Percentiles rank a stretch among this genome's conserved stretches.
These are phyloP conservation scores for Dianthus caryophyllus DNA, from an alignment of 148 eudicot species.

Conservation along the genomic window DNA sequence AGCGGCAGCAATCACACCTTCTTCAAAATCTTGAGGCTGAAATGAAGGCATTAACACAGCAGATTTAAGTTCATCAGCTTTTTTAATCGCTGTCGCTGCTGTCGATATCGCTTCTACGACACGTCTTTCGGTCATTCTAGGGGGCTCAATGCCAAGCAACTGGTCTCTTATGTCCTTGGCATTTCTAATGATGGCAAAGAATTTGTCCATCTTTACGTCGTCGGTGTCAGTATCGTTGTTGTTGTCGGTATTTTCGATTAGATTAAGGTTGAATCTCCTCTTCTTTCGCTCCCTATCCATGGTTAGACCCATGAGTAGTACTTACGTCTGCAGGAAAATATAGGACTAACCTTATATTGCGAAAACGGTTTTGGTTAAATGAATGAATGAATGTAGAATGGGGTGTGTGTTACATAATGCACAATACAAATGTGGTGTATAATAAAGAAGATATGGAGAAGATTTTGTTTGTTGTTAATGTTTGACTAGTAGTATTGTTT, in stretches of 20 bases:
- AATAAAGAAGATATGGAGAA: neutral
- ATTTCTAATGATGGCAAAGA: slow-evolving; percentile 24
- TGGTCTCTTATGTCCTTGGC: slow-evolving; percentile 13
- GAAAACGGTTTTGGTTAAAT: too few species aligned
- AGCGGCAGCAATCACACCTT: neutral
- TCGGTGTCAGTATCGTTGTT: slow-evolving; percentile 7
- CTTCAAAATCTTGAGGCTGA: slow-evolving; percentile 16
- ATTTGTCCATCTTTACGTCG: slow-evolving; percentile 23
- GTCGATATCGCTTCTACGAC: neutral
- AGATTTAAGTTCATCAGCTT: neutral
- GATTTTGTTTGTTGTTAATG: too few species aligned
- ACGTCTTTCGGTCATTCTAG: neutral
- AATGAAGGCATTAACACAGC: slow-evolving; percentile 13
- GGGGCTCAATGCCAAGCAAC: neutral
- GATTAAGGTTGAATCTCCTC: slow-evolving; percentile 14
- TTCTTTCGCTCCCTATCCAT: slow-evolving; percentile 20
- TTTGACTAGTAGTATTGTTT: too few species aligned
- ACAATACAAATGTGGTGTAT: neutral
- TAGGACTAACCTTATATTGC: neutral
- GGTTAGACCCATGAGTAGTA: slow-evolving; percentile 2
- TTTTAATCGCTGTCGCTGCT: neutral
- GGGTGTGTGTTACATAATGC: neutral
- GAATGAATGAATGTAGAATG: too few species aligned
- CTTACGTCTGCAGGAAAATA: neutral
- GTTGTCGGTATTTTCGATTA: neutral